Evolutionary conservation across 345 rosid genomes (phyloP).

Genomic region (Barbarea vulgaris): DNA sequence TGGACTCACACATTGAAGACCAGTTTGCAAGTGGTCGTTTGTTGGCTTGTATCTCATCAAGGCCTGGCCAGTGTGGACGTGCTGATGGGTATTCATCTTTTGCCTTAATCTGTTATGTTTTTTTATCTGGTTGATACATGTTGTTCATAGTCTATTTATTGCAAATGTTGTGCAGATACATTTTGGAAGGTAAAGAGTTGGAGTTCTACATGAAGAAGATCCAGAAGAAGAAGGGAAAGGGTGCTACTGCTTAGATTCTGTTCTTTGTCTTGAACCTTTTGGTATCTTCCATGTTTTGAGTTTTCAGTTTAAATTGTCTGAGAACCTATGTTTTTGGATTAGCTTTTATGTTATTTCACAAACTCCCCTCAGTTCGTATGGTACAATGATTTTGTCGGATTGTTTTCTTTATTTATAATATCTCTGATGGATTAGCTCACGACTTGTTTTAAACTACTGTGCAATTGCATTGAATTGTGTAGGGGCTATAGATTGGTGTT

Average conservation of each 20-base stretch:
- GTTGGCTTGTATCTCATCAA: conserved; percentile 69
- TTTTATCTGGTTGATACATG: background rate
- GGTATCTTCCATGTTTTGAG: conserved; percentile 25
- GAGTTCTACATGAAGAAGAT: conserved; percentile 84
- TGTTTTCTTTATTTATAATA: background rate
- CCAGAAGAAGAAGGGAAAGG: conserved; percentile 89
- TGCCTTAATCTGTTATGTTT: background rate
- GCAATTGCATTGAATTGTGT: background rate
- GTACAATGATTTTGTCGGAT: conserved; percentile 18
- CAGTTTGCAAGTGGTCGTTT: conserved; percentile 68
- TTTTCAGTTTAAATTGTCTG: conserved; percentile 19
- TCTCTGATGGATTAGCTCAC: background rate
- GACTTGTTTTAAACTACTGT: background rate
- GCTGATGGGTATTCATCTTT: conserved; percentile 58
- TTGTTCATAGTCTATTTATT: background rate
- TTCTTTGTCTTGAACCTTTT: background rate
- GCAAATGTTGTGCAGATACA: conserved; percentile 46
- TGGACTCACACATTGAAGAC: conserved; percentile 72
- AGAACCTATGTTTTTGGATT: conserved; percentile 34
- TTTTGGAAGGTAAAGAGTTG: conserved; percentile 70
- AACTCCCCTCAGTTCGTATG: conserved; percentile 9
- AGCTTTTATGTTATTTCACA: conserved; percentile 14
- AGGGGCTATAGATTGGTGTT: background rate
- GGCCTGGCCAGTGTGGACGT: conserved; percentile 84
- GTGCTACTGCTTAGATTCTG: conserved; percentile 57